Conservation (phyloP, 1,284 basidiomycete species). For the Peniophora sp. region DNA sequence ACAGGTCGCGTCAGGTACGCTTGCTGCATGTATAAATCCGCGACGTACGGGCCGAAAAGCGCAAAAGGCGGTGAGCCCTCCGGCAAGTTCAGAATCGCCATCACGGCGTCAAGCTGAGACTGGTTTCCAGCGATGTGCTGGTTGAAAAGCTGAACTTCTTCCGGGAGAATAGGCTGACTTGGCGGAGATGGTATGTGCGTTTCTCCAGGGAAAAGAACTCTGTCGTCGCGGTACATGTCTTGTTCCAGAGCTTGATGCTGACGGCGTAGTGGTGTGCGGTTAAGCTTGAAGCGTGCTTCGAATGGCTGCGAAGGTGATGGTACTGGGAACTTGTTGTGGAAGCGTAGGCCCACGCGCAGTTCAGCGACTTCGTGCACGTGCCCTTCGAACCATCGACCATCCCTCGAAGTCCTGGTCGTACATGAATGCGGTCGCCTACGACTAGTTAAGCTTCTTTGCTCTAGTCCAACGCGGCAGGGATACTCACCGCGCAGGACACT, state of each 20-base stretch:
- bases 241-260: constrained; percentile 50
- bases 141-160: constrained; percentile 25
- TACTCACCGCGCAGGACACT: constrained; percentile 49
- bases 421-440: constrained; percentile 46
- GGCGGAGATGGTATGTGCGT: constrained; percentile 16
- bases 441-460: background rate
- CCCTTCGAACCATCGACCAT: constrained; percentile 47
- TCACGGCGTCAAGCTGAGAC: constrained; percentile 47
- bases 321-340: constrained; percentile 35
- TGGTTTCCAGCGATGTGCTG: constrained; percentile 36
- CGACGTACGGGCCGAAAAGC: constrained; percentile 59
- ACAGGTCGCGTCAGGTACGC: background rate
- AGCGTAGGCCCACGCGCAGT: constrained; percentile 43
- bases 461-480: no score
- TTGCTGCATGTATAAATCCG: background rate
- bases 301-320: constrained; percentile 21
- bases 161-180: constrained; percentile 3
- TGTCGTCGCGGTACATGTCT: constrained; percentile 26
- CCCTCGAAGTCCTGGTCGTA: constrained; percentile 29
- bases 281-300: constrained; percentile 48
- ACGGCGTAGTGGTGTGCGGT: constrained; percentile 40
- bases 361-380: constrained; percentile 45
- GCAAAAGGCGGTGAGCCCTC: constrained; percentile 48
- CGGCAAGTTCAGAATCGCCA: constrained; percentile 35
- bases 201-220: constrained; percentile 32